phyloP scores from a whole-genome alignment of 1,284 basidiomycete genomes.

The Boletus sp. region DNA sequence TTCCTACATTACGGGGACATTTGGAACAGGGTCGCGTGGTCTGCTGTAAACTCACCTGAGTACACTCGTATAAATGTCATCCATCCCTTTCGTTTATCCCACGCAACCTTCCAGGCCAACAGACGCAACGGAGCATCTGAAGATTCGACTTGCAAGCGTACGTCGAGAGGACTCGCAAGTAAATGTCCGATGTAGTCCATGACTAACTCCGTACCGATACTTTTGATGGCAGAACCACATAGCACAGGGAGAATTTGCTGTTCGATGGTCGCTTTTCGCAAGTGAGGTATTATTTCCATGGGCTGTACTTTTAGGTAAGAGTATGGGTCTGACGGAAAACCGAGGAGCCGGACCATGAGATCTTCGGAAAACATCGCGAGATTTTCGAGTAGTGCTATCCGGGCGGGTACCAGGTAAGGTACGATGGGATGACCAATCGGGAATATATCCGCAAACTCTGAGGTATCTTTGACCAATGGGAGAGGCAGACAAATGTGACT shows the following conservation, averaged over 20 bases:
- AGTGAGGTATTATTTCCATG: conserved; percentile 57
- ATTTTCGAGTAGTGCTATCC: conserved; percentile 73
- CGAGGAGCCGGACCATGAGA: conserved; percentile 72
- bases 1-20: conserved; percentile 49
- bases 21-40: conserved; percentile 1
- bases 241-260: conserved; percentile 78
- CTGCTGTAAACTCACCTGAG: conserved; percentile 58
- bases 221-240: conserved; percentile 82
- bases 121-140: conserved; percentile 58
- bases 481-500: conserved; percentile 51
- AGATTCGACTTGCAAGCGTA: conserved; percentile 48
- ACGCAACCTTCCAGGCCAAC: conserved; percentile 89
- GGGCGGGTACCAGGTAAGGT: conserved; percentile 66
- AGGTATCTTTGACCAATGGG: conserved; percentile 51
- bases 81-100: conserved; percentile 85
- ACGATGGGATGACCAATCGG: conserved; percentile 64
- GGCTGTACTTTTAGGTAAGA: conserved; percentile 64
- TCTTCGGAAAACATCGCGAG: conserved; percentile 81
- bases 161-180: conserved; percentile 78
- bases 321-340: conserved; percentile 57
- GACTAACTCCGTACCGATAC: conserved; percentile 81
- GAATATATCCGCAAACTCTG: conserved; percentile 50
- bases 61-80: conserved; percentile 92
- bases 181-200: conserved; percentile 83
- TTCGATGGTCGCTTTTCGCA: conserved; percentile 69